Evolutionary conservation across 148 eudicot species (phyloP).

Genomic region (Vaccinium myrtillus): DNA sequence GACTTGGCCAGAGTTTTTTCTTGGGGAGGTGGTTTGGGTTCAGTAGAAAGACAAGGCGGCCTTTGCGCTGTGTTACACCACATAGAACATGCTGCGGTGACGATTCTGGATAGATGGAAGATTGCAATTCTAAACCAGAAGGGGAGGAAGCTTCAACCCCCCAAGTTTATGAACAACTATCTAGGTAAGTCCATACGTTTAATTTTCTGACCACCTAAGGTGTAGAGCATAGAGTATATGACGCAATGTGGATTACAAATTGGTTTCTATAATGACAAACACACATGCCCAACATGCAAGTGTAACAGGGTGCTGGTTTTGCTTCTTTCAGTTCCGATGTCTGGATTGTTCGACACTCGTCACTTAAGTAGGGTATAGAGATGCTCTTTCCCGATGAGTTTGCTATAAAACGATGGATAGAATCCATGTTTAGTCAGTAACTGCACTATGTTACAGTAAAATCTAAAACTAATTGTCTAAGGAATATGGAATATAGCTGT

Average conservation of each 20-base stretch:
- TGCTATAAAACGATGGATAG: background rate
- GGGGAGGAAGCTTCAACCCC: slow-evolving; percentile 58
- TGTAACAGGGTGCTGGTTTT: background rate
- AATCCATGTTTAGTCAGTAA: background rate
- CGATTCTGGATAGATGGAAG: slow-evolving; percentile 99
- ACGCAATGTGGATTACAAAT: background rate
- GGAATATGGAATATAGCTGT: background rate
- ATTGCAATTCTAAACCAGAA: slow-evolving; percentile 56
- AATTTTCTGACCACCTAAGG: background rate
- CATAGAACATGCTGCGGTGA: slow-evolving; percentile 94
- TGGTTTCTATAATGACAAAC: background rate
- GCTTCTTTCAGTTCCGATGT: background rate
- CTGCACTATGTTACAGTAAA: background rate
- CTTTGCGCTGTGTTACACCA: slow-evolving; percentile 72
- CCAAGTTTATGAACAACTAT: slow-evolving; percentile 93
- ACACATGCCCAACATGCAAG: background rate
- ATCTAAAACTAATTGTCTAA: background rate
- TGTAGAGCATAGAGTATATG: background rate
- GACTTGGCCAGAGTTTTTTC: slow-evolving; percentile 95
- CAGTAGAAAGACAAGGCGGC: slow-evolving; percentile 93
- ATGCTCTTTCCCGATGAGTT: background rate
- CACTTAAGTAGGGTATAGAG: background rate
- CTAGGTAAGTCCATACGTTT: slow-evolving; percentile 49
- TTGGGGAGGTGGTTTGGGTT: slow-evolving; percentile 94
- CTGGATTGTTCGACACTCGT: background rate